phyloP scores from a whole-genome alignment of 2,329 filamentous ascomycete genomes.

The Calonectria leucothoes region DNA sequence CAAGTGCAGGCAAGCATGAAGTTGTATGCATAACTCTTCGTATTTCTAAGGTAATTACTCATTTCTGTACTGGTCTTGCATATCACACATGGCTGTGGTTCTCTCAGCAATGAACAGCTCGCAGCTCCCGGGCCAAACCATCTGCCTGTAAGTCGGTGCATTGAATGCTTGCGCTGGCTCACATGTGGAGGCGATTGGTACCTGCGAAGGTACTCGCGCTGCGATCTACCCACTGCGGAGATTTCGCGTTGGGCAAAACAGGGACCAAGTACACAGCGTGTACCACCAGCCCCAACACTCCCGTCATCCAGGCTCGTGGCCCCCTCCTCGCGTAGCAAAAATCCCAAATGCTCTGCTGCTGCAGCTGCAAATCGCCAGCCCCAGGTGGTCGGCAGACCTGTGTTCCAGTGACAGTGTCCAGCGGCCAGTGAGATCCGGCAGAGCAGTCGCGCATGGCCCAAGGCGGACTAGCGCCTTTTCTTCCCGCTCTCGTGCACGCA shows the following conservation, averaged over 20 bases:
- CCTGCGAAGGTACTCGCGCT: conserved; percentile 20
- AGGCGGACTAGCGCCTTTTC: conserved; percentile 32
- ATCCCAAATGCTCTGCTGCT: conserved; percentile 29
- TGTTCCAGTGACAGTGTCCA: conserved; percentile 31
- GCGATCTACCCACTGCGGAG: conserved; percentile 19
- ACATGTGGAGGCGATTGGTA: background rate
- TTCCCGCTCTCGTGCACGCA: conserved; percentile 24
- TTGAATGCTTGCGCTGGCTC: conserved; percentile 2
- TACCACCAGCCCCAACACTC: conserved; percentile 3
- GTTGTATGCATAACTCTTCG: background rate
- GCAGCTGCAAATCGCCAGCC: conserved; percentile 27
- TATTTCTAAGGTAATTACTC: background rate
- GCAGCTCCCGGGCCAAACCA: background rate
- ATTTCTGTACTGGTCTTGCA: background rate
- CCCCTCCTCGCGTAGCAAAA: background rate
- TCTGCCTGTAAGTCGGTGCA: conserved; percentile 9
- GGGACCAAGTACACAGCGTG: conserved; percentile 28
- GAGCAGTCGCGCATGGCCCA: conserved; percentile 27
- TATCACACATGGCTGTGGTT: background rate
- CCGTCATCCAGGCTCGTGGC: background rate
- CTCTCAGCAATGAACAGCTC: background rate
- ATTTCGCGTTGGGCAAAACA: conserved; percentile 24
- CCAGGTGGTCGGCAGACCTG: conserved; percentile 15
- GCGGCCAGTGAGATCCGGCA: conserved; percentile 28
- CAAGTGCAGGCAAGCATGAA: background rate